Evolutionary conservation across 192 early-diverging fungal genomes (phyloP).

Genomic region (Backusella liffmaniae): DNA sequence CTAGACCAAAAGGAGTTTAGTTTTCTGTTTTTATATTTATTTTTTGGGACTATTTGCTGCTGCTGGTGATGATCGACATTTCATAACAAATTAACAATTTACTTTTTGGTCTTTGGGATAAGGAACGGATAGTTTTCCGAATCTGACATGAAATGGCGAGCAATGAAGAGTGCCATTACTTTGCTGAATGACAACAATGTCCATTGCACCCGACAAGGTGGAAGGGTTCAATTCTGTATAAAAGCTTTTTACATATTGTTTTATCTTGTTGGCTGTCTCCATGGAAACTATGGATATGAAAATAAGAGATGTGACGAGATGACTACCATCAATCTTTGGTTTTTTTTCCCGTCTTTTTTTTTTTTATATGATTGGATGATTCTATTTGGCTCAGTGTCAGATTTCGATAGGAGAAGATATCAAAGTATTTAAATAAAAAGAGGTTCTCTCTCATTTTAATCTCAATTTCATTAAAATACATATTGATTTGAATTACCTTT

Average conservation of each 20-base stretch:
- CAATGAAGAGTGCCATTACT: constrained; percentile 78
- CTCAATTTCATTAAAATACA: background rate
- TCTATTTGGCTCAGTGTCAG: background rate
- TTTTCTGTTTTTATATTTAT: background rate
- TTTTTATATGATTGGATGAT: background rate
- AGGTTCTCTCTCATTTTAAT: background rate
- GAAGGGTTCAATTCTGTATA: constrained; percentile 95
- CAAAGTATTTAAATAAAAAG: background rate
- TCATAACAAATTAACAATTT: background rate
- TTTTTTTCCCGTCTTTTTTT: background rate
- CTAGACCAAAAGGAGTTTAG: background rate
- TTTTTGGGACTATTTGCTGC: background rate
- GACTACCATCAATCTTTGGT: too few species aligned
- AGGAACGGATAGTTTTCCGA: constrained; percentile 93
- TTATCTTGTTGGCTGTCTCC: constrained; percentile 50
- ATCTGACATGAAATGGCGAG: constrained; percentile 97
- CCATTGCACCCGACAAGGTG: constrained; percentile 97
- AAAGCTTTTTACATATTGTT: constrained; percentile 81
- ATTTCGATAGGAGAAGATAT: background rate
- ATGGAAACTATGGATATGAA: constrained; percentile 4
- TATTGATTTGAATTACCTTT: too few species aligned
- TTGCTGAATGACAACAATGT: constrained; percentile 92
- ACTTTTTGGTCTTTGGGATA: constrained; percentile 92
- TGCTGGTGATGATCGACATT: background rate
- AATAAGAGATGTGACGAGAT: too few species aligned